Percentiles rank a stretch among this genome's conserved stretches.
Evolutionary conservation across 441 rosid species (phyloP).

Genomic region (Capsella rubella): DNA sequence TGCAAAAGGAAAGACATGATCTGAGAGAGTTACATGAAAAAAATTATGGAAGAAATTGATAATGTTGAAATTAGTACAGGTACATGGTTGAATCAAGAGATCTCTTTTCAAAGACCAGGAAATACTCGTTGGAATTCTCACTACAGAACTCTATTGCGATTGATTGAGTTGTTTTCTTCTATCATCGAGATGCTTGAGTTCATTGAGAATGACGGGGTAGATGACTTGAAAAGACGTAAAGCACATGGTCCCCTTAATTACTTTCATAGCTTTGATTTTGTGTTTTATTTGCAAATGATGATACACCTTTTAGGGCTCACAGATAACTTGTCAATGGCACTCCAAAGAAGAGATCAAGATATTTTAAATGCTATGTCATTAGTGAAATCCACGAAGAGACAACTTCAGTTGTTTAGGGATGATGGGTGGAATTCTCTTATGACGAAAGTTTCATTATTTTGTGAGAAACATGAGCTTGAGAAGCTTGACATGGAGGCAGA

Average conservation of each 20-base stretch:
- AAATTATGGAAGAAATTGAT: background rate
- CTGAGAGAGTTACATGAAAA: background rate
- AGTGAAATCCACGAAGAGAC: conserved; percentile 13
- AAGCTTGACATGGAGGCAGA: background rate
- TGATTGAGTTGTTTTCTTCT: conserved; percentile 9
- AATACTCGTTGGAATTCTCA: conserved; percentile 14
- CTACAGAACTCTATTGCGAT: background rate
- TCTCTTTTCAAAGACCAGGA: too few relatives aligned
- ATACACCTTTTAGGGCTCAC: too few relatives aligned
- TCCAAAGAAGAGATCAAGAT: conserved; percentile 1
- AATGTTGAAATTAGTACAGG: background rate
- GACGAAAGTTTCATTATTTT: background rate
- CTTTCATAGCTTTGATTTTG: conserved; percentile 14
- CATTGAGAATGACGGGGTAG: background rate
- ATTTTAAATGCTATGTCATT: conserved; percentile 13
- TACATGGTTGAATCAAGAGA: background rate
- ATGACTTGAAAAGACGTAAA: background rate
- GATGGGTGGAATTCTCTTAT: background rate
- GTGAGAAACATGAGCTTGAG: background rate
- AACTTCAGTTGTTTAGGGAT: background rate
- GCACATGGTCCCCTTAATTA: background rate
- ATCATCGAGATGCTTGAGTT: background rate
- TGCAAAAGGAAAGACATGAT: background rate
- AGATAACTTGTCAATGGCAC: too few relatives aligned
- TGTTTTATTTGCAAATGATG: background rate